Evolutionary conservation across 495 filamentous ascomycete species (phyloP), one percentile per base, ranked within the genome.

Genomic region (Penicillium macrosclerotiorum): DNA sequence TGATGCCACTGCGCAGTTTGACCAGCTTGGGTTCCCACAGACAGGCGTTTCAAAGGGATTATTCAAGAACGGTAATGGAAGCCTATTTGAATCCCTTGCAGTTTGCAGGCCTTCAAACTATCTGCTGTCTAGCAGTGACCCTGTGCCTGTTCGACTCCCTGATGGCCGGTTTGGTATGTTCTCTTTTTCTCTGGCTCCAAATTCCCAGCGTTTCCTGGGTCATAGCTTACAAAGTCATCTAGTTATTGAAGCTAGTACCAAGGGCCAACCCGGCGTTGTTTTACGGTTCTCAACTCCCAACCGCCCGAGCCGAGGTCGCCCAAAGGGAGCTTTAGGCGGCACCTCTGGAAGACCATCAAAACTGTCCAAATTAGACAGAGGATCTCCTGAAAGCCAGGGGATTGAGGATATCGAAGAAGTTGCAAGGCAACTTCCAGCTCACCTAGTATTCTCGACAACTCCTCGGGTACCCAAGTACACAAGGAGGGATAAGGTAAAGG

Each of bases 21-120:
- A 85, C 51, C 57, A 74, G 26, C 71, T 79, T 59, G 82, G 82
- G 5, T 72, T 85, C 24, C 69, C 75, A 1, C 24, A 52, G 8
- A 52, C 64, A 16, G 45, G 55, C 14, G 47, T 65, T 4, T 46
- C 49, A 13, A 52, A 53, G 12, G 56, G 71, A 26, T 13, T 75
- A 11, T 33, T 72, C 20, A 69, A 62, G 35, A 60, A 72, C 32
- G 75, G 75, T 14, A 60, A 72, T 40, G 67, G 70, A 8, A 76
- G 67, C 37, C 60, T 82, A 8, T 56, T 60, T 3, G 72, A 80
- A 37, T 75, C 75, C 24, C 52, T 71, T 3, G 36, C 44, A 11
- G 51, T 48, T 17, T 55, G 38, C 33, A 66, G 66, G 12, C 64
- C 67, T 3, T 23, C 48, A 19, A 54, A 65, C 17, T 71, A 72